Evolutionary conservation across 2,329 filamentous ascomycete genomes (phyloP).

Genomic region (Aureobasidium sp.): DNA sequence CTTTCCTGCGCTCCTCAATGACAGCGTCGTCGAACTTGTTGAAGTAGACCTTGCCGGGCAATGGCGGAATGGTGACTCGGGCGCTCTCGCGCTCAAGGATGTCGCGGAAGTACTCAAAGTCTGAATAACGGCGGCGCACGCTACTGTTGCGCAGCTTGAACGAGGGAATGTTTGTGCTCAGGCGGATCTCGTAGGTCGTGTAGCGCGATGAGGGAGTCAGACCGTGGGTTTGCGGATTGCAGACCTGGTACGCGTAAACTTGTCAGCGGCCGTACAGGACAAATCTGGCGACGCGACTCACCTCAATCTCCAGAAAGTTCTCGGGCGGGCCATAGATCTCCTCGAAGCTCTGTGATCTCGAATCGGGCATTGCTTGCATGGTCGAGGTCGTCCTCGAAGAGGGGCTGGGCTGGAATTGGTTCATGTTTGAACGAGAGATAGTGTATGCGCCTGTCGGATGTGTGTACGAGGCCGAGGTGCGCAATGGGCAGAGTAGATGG

Average conservation of each 20-base stretch:
- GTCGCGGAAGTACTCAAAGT: constrained; percentile 98
- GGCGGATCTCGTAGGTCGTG: constrained; percentile 97
- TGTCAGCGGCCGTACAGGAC: not conserved
- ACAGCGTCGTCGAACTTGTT: constrained; percentile 98
- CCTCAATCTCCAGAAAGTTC: constrained; percentile 98
- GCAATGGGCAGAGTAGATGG: not conserved
- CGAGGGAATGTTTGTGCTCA: constrained; percentile 95
- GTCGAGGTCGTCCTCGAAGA: constrained; percentile 20
- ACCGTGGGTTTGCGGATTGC: constrained; percentile 88
- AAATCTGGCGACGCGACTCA: constrained; percentile 34
- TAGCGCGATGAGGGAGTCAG: constrained; percentile 68
- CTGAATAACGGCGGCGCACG: constrained; percentile 89
- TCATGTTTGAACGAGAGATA: not conserved
- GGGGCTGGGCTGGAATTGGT: constrained; percentile 6
- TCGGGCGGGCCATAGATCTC: constrained; percentile 98
- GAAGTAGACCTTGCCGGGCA: constrained; percentile 96
- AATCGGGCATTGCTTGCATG: constrained; percentile 59
- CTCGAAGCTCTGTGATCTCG: constrained; percentile 90
- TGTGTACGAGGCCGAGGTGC: not conserved
- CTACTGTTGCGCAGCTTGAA: constrained; percentile 85
- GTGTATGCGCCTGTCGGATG: not conserved
- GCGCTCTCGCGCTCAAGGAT: constrained; percentile 93
- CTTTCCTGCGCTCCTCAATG: constrained; percentile 87
- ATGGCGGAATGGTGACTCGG: constrained; percentile 87
- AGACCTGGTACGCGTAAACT: constrained; percentile 54